Percentiles rank a stretch among this genome's conserved stretches.
phyloP scores from a whole-genome alignment of 2,329 filamentous ascomycete species.

The Colletotrichum graminicola region DNA sequence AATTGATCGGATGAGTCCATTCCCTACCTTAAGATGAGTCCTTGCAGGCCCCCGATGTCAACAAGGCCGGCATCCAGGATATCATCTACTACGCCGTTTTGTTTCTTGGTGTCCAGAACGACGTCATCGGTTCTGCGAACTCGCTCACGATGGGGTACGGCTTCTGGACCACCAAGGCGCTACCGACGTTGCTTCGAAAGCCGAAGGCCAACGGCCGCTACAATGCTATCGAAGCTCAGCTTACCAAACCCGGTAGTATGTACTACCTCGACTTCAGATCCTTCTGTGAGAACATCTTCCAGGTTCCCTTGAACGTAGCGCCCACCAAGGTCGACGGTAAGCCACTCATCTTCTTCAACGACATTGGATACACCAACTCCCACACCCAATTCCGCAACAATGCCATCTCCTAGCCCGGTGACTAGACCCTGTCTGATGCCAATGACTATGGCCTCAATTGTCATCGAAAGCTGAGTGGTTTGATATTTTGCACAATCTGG shows the following conservation, averaged over 20 bases:
- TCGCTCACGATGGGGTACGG: slow-evolving; percentile 63
- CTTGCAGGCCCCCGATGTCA: slow-evolving; percentile 64
- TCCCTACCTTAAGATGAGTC: no score
- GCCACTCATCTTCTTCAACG: slow-evolving; percentile 62
- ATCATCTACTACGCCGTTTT: slow-evolving; percentile 78
- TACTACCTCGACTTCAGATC: slow-evolving; percentile 73
- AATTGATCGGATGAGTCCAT: no score
- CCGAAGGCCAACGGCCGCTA: no score
- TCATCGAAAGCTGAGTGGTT: background rate
- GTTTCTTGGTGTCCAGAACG: slow-evolving; percentile 70
- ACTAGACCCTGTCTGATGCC: slow-evolving; percentile 57
- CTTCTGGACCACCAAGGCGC: no score
- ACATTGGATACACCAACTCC: slow-evolving; percentile 52
- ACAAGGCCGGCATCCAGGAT: slow-evolving; percentile 61
- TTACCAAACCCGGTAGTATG: slow-evolving; percentile 56
- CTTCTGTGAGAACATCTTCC: slow-evolving; percentile 76
- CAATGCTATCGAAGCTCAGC: slow-evolving; percentile 69
- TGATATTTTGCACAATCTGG: slow-evolving; percentile 28
- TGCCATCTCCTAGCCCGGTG: slow-evolving; percentile 60
- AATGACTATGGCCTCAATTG: background rate
- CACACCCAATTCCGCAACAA: slow-evolving; percentile 67
- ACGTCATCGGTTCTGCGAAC: slow-evolving; percentile 69
- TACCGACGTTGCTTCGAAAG: no score
- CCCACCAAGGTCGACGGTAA: slow-evolving; percentile 47
- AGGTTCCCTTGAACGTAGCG: slow-evolving; percentile 61